Base-by-base conservation (phyloP, 495 filamentous ascomycete genomes). In the Penicillium turbatum region DNA sequence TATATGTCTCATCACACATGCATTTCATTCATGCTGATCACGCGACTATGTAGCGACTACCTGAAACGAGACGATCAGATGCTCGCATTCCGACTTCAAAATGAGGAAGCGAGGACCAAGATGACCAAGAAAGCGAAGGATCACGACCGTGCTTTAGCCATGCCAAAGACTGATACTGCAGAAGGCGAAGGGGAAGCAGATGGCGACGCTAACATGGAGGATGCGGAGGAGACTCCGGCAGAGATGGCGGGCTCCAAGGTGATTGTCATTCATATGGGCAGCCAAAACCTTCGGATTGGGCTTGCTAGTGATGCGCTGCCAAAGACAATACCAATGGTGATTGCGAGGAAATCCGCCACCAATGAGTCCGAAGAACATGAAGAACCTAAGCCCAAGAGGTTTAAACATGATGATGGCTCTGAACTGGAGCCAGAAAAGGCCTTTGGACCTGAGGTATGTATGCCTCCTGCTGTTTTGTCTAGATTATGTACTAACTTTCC, bases 41-140 rank as follows among this genome's bases (percentile, higher is more conserved):
- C n/a, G n/a, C n/a, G n/a, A n/a, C 21, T 24, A 24, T 19, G 5
- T 56, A 96, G 91, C 32, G 93, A 98, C 61, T 98, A 95, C 62
- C 87, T 97, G 63, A 98, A 98, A 77, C 84, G 95, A 61, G 93
- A 98, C 71, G 93, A 98, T 58, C 93, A 98, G 73, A 87, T 91
- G 51, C 82, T 97, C 39, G 89, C 92, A 1, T 82, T 90, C 61
- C 83, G 93, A 49, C 75, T 95, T 6, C 90, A 93, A 60, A 85
- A 83, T 66, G 92, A 97, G 64, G 89, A 90, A 51, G 83, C 80
- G 39, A 76, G 88, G 39, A 88, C 90, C 39, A 78, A 81, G 30
- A 86, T 96, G 73, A 82, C 89, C 13, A 86, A 87, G 64, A 86
- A 78, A 39, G 91, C 91, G 2, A 90, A 90, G 63, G 90, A 97